phyloP scores from a whole-genome alignment of 805 yeast species.

The Myxozyma vanderwaltii region DNA sequence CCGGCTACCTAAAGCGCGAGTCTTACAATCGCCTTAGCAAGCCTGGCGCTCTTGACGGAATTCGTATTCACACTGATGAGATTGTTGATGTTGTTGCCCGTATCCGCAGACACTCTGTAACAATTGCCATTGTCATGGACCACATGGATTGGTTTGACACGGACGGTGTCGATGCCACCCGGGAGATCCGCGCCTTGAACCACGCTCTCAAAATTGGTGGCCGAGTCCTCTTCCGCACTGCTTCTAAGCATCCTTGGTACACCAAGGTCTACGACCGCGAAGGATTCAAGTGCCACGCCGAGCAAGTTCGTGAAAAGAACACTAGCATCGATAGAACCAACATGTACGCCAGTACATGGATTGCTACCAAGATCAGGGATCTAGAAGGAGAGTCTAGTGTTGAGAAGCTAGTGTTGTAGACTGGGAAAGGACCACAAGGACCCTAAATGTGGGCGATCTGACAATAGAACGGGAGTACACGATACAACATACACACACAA shows the following conservation, averaged over 20 bases:
- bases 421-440: too few species aligned
- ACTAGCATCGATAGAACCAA: conserved; percentile 74
- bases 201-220: conserved; percentile 68
- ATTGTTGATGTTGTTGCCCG: conserved; percentile 74
- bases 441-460: too few species aligned
- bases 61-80: conserved; percentile 78
- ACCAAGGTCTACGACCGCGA: conserved; percentile 63
- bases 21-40: conserved; percentile 56
- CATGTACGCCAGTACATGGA: conserved; percentile 90
- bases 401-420: conserved; percentile 9
- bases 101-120: conserved; percentile 60
- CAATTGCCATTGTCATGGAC: conserved; percentile 83
- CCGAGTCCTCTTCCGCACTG: conserved; percentile 74
- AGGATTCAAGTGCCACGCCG: conserved; percentile 71
- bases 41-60: conserved; percentile 61
- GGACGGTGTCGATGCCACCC: conserved; percentile 59
- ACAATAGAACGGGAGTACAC: background rate
- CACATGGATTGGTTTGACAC: conserved; percentile 92
- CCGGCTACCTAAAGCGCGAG: conserved; percentile 66
- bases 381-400: conserved; percentile 19
- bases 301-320: conserved; percentile 65
- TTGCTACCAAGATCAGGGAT: conserved; percentile 40
- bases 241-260: conserved; percentile 77
- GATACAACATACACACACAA: background rate
- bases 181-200: conserved; percentile 65